phyloP scores from a whole-genome alignment of 1,139 yeast genomes.

The Taiozyma onychis region DNA sequence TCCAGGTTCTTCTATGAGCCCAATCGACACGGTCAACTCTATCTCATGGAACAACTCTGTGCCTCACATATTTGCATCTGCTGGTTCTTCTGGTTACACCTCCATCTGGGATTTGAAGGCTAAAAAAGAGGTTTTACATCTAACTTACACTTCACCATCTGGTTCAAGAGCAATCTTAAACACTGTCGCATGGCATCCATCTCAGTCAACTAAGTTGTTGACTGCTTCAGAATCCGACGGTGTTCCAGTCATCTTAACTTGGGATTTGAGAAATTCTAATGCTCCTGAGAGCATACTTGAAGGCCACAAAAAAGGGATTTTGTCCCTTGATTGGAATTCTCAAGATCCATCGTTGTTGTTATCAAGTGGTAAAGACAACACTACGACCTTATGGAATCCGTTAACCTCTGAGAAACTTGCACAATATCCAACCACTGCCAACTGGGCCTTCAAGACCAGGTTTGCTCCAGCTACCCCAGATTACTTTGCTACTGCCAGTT shows the following conservation, averaged over 20 bases:
- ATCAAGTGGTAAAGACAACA: slow-evolving; percentile 89
- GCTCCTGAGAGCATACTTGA: slow-evolving; percentile 73
- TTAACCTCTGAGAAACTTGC: slow-evolving; percentile 63
- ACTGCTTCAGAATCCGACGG: slow-evolving; percentile 84
- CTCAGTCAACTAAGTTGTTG: slow-evolving; percentile 72
- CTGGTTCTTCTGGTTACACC: slow-evolving; percentile 74
- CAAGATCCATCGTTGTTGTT: slow-evolving; percentile 74
- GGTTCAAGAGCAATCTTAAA: slow-evolving; percentile 52
- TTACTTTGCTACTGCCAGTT: slow-evolving; percentile 87
- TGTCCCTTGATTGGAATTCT: slow-evolving; percentile 90
- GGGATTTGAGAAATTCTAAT: slow-evolving; percentile 93
- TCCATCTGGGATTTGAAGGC: slow-evolving; percentile 93
- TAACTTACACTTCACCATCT: slow-evolving; percentile 51
- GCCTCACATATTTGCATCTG: slow-evolving; percentile 85
- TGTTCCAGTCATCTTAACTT: slow-evolving; percentile 75
- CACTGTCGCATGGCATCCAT: slow-evolving; percentile 85
- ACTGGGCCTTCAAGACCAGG: slow-evolving; percentile 86
- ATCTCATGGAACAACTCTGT: slow-evolving; percentile 89
- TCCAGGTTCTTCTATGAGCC: slow-evolving; percentile 78
- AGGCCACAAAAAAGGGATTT: slow-evolving; percentile 86
- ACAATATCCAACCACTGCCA: slow-evolving; percentile 86
- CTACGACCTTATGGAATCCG: slow-evolving; percentile 90
- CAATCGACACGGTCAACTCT: slow-evolving; percentile 75
- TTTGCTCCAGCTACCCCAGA: slow-evolving; percentile 91
- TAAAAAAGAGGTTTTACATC: slow-evolving; percentile 81